Percentiles rank a stretch among this genome's conserved stretches.
phyloP scores from a whole-genome alignment of 257 asterid species.

The Nicotiana paniculata region DNA sequence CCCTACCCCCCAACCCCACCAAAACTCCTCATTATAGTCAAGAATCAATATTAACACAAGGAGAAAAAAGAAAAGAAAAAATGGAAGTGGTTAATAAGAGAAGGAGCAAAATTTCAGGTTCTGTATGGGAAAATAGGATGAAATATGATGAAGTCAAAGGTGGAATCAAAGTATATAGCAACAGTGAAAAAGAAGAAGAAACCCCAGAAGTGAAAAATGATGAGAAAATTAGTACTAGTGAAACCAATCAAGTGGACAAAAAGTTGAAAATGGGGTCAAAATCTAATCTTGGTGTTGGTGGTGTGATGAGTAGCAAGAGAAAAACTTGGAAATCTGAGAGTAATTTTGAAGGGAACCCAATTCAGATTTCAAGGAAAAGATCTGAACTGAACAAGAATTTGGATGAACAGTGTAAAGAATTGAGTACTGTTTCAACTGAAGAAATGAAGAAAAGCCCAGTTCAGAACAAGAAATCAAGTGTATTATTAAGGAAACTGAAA shows the following conservation, averaged over 20 bases:
- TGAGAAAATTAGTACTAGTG: conserved; percentile 4
- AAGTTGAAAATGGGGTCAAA: conserved; percentile 29
- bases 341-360: conserved; percentile 35
- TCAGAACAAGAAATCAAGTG: conserved; percentile 20
- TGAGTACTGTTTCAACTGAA: conserved; percentile 16
- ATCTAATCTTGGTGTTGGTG: conserved; percentile 24
- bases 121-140: conserved; percentile 90
- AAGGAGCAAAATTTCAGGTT: conserved; percentile 49
- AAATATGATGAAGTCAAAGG: conserved; percentile 63
- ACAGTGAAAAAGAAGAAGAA: conserved; percentile 17
- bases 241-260: conserved; percentile 17
- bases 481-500: neutral
- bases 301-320: conserved; percentile 42
- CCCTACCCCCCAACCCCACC: neutral
- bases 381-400: conserved; percentile 44
- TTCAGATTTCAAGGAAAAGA: conserved; percentile 50
- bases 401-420: conserved; percentile 31
- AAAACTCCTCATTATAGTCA: conserved; percentile 9
- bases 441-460: conserved; percentile 39
- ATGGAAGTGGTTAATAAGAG: conserved; percentile 46
- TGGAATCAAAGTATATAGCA: conserved; percentile 52
- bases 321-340: conserved; percentile 70
- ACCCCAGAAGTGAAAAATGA: conserved; percentile 9
- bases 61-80: conserved; percentile 17
- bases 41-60: conserved; percentile 1